phyloP scores from a whole-genome alignment of 306 rosid genomes.

The Pterocarpus macrocarpus region DNA sequence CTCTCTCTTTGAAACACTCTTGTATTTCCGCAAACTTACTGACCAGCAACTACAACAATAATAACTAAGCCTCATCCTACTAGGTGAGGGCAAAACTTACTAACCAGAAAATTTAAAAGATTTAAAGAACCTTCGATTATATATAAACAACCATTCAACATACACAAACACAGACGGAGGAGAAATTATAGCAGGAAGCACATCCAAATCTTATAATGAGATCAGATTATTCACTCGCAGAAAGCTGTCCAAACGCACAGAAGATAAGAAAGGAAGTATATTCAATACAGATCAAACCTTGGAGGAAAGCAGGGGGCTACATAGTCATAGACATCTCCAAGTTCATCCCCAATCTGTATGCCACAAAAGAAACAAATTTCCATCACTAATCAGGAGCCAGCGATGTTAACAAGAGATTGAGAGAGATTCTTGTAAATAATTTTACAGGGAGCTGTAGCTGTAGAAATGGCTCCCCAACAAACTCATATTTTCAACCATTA shows the following conservation, averaged over 20 bases:
- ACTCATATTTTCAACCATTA: not conserved
- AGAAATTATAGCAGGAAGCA: constrained; percentile 36
- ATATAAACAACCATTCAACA: no score
- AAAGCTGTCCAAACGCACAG: constrained; percentile 23
- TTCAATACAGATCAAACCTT: constrained; percentile 64
- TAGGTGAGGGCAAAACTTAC: no score
- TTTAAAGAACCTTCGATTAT: no score
- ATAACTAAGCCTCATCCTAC: no score
- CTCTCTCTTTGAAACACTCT: no score
- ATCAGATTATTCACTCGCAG: constrained; percentile 25
- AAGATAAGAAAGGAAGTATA: constrained; percentile 37
- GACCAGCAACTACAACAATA: no score
- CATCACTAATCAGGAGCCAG: constrained; percentile 30
- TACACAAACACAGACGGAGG: not conserved
- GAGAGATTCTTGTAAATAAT: not conserved
- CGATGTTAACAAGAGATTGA: not conserved
- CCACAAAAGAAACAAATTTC: constrained; percentile 44
- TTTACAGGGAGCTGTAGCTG: not conserved
- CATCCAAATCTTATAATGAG: constrained; percentile 36
- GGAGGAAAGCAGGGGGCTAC: constrained; percentile 99
- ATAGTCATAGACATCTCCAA: constrained; percentile 89
- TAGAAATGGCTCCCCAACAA: not conserved
- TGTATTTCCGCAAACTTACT: no score
- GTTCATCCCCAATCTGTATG: constrained; percentile 91
- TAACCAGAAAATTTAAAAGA: not conserved